Evolutionary conservation across 208 protist genomes (phyloP), one percentile per base, ranked within the genome.

Genomic region (Leishmania lainsoni): DNA sequence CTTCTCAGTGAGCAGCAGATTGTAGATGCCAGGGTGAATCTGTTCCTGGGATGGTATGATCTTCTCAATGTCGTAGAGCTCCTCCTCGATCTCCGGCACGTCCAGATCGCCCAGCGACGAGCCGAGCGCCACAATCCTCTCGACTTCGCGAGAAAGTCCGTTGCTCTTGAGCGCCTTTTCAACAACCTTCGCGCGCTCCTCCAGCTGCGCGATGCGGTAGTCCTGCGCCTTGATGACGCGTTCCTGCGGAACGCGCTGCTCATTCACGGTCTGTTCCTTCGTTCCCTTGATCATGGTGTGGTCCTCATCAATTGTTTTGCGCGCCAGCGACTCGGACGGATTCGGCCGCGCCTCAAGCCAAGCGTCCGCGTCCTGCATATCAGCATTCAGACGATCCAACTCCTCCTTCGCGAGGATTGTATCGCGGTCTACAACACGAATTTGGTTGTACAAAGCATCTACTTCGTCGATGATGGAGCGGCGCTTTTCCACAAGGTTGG

Each of bases 161-260:
- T 95, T 95, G 69, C 89, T 90, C 58, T 87, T 48, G 22, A 97
- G 87, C 2, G 91, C 88, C 76, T 80, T 81, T 9, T 97, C 85
- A 59, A 95, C 88, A 32, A 85, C 82, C 83, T 91, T 90, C 1
- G 93, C 83, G 39, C 94, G 91, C 72, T 82, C 86, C 61, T 95
- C 92, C 51, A 97, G 84, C 80, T 97, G 92, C 3, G 86, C 86
- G 74, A 97, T 83, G 61, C 94, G 94, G 77, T 93, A 96, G 54
- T 97, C 92, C 83, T 97, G 94, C 52, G 94, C 92, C 81, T 97
- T 97, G 26, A 97, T 88, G n/a, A 97, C 90, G 14, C 92, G 89
- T 69, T 97, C 94, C 79, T 96, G 92, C 26, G 89, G 87, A 61
- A 88, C 89, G 74, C 92, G 89, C 77, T 91, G 82, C 66, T 84